Conservation (phyloP, 2,329 filamentous ascomycete genomes). For the Pestalotiopsis fici region DNA sequence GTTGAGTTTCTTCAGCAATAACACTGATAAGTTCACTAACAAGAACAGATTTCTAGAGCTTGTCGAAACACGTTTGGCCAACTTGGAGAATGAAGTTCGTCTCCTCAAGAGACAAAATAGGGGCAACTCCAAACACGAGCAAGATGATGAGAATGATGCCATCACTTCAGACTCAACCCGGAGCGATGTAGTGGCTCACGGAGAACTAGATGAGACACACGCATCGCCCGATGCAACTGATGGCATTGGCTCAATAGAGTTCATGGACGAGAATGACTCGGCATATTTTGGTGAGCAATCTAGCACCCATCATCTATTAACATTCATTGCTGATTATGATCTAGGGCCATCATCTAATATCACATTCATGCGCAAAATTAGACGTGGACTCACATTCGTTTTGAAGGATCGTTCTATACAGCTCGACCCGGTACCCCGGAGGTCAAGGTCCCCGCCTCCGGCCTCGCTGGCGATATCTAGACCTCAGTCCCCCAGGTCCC, state of each 20-base stretch:
- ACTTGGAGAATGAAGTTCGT: slow-evolving; percentile 7
- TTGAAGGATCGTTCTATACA: not conserved
- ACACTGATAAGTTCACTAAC: not conserved
- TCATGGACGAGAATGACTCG: slow-evolving; percentile 4
- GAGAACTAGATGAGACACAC: not conserved
- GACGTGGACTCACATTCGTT: not conserved
- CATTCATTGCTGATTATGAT: not conserved
- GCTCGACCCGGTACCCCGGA: no score
- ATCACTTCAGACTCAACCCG: not conserved
- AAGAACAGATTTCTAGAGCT: slow-evolving; percentile 4
- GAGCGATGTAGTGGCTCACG: not conserved
- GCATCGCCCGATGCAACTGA: slow-evolving; percentile 7
- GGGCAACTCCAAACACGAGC: no score
- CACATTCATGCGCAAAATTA: not conserved
- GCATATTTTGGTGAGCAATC: slow-evolving; percentile 4
- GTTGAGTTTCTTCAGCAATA: no score
- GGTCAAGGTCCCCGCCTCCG: not conserved
- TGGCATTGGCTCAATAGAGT: slow-evolving; percentile 8
- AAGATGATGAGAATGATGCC: not conserved
- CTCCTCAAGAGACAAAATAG: not conserved
- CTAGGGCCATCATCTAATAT: slow-evolving; percentile 7
- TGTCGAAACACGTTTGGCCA: slow-evolving; percentile 1
- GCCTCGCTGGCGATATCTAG: not conserved
- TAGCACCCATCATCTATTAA: not conserved
- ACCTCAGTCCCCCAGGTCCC: not conserved